Conservation (phyloP, 345 rosid species). For the Brassica juncea region DNA sequence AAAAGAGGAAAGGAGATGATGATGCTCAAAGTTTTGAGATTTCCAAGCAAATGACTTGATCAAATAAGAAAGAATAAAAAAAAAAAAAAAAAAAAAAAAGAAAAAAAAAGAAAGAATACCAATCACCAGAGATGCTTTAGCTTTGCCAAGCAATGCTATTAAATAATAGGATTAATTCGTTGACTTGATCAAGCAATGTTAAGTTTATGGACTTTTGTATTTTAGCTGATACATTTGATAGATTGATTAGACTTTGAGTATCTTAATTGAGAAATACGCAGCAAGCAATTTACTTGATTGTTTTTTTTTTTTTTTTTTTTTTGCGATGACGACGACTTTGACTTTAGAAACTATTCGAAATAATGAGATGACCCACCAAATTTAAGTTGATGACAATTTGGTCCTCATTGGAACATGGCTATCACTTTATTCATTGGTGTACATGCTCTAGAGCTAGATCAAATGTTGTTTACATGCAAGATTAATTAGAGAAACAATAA, state of each 20-base stretch:
- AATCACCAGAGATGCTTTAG: not conserved
- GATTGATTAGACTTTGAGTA: no score
- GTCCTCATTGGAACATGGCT: not conserved
- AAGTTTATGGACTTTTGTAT: not conserved
- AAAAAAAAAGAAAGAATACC: not conserved
- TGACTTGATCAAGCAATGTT: not conserved
- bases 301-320: not conserved
- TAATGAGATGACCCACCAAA: constrained; percentile 4
- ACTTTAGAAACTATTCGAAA: not conserved
- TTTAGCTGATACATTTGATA: not conserved
- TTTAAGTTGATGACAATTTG: not conserved
- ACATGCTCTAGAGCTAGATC: no score
- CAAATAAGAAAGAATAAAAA: not conserved
- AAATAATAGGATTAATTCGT: not conserved
- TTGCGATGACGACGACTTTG: not conserved
- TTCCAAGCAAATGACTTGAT: not conserved
- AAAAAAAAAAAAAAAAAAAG: no score
- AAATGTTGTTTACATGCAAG: no score
- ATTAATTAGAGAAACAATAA: no score
- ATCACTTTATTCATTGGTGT: not conserved
- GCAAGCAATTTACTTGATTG: not conserved
- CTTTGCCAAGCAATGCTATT: not conserved
- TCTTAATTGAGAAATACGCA: no score
- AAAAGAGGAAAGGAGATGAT: not conserved
- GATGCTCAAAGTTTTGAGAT: not conserved